Conservation (phyloP, 768 basidiomycete species). For the Boletus rubropictus region DNA sequence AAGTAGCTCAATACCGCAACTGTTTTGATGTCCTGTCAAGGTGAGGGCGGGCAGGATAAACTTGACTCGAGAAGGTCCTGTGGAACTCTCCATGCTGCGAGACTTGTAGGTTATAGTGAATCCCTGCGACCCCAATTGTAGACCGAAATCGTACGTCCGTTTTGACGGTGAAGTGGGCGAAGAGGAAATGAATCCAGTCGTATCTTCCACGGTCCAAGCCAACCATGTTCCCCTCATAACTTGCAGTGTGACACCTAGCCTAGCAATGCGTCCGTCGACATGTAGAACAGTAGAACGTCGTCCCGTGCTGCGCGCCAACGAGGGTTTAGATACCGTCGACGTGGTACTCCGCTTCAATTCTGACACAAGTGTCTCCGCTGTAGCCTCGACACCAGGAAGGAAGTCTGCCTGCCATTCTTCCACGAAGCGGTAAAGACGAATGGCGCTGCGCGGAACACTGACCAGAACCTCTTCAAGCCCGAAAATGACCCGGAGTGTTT, state of each 20-base stretch:
- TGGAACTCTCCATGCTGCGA: slow-evolving; percentile 29
- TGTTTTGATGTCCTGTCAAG: slow-evolving; percentile 53
- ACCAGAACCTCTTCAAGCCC: slow-evolving; percentile 43
- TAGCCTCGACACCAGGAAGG: slow-evolving; percentile 66
- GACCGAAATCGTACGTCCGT: slow-evolving; percentile 47
- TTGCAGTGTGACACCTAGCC: slow-evolving; percentile 60
- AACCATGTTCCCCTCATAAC: slow-evolving; percentile 89
- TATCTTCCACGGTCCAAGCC: slow-evolving; percentile 60
- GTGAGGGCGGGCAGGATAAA: slow-evolving; percentile 62
- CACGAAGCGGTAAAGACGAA: slow-evolving; percentile 70
- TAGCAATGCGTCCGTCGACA: slow-evolving; percentile 47
- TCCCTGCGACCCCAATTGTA: slow-evolving; percentile 57
- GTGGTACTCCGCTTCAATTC: slow-evolving; percentile 49
- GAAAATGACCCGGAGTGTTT: slow-evolving; percentile 40
- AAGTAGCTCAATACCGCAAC: slow-evolving; percentile 43
- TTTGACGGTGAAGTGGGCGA: slow-evolving; percentile 30
- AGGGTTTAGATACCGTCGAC: slow-evolving; percentile 29
- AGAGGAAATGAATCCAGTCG: slow-evolving; percentile 43
- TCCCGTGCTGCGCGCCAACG: slow-evolving; percentile 19
- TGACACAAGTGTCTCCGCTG: slow-evolving; percentile 56
- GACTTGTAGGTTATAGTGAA: slow-evolving; percentile 53
- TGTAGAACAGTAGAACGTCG: slow-evolving; percentile 32
- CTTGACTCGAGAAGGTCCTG: slow-evolving; percentile 48
- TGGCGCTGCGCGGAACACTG: slow-evolving; percentile 73
- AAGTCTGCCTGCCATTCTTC: slow-evolving; percentile 82